A percentile compares a stretch with the other conserved stretches of the same genome.
Evolutionary conservation across 2,329 filamentous ascomycete species (phyloP).

Genomic region (Tolypocladium pustulatum): DNA sequence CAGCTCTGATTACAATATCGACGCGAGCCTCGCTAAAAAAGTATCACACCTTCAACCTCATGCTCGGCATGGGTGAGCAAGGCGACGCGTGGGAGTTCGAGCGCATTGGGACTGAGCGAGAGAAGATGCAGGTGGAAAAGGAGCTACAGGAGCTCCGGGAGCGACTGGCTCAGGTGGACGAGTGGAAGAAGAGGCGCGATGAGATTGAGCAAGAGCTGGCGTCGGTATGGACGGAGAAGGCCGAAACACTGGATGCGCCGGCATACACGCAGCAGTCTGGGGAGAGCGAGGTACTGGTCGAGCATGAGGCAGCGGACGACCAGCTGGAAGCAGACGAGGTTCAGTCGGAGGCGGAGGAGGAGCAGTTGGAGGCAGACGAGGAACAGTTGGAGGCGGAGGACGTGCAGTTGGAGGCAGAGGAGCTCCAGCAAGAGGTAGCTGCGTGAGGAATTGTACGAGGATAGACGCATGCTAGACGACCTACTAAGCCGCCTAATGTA

Average conservation of each 20-base stretch:
- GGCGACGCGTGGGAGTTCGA: slow-evolving; percentile 90
- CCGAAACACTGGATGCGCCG: slow-evolving; percentile 36
- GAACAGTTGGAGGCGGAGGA: not conserved
- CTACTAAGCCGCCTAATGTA: not conserved
- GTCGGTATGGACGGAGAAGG: slow-evolving; percentile 47
- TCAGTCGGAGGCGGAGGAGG: not conserved
- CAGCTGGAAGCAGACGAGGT: not conserved
- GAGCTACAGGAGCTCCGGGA: slow-evolving; percentile 79
- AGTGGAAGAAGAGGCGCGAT: slow-evolving; percentile 66
- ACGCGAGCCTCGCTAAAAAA: slow-evolving; percentile 90
- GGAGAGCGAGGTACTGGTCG: not conserved
- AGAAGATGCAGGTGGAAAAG: slow-evolving; percentile 88
- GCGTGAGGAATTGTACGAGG: not conserved
- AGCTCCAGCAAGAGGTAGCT: not conserved
- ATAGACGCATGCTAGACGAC: not conserved
- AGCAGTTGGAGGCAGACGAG: not conserved
- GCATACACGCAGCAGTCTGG: slow-evolving; percentile 21
- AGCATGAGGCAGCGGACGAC: not conserved
- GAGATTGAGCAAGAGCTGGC: slow-evolving; percentile 78
- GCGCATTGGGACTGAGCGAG: slow-evolving; percentile 82
- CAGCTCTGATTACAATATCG: slow-evolving; percentile 87
- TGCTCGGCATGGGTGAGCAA: slow-evolving; percentile 67
- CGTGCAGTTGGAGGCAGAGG: not conserved
- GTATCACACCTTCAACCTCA: slow-evolving; percentile 88
- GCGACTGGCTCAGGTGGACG: slow-evolving; percentile 67